A percentile compares a stretch with the other conserved stretches of the same genome.
These are phyloP conservation scores for Cryptococcus sp. DNA, from an alignment of 1,284 basidiomycete genomes.

Conservation along the genomic window DNA sequence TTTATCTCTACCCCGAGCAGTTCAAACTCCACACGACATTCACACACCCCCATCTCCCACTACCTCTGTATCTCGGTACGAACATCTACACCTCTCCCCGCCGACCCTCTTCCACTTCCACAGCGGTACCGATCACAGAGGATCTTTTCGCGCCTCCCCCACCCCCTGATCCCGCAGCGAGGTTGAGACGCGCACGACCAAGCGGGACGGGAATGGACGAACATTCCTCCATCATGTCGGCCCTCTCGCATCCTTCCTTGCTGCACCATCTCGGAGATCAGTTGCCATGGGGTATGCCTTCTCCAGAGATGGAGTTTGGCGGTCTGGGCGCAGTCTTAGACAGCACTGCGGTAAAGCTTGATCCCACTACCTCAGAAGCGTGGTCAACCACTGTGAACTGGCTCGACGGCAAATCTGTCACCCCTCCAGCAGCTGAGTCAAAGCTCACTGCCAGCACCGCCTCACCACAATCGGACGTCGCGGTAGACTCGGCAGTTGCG, in stretches of 20 bases:
- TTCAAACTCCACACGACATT: conserved; percentile 36
- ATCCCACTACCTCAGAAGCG: conserved; percentile 4
- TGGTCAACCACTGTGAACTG: conserved; percentile 8
- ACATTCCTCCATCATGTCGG: conserved; percentile 11
- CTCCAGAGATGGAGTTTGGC: conserved; percentile 3
- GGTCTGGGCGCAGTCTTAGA: conserved; percentile 5
- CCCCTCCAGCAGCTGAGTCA: neutral
- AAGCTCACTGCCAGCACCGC: neutral
- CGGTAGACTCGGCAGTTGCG: conserved; percentile 11
- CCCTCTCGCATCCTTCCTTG: conserved; percentile 5
- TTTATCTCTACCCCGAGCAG: conserved; percentile 28
- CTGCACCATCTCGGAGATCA: neutral
- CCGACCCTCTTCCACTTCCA: conserved; percentile 1
- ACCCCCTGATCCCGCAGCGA: conserved; percentile 4
- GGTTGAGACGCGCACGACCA: neutral
- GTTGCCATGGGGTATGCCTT: neutral
- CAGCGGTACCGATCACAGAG: neutral
- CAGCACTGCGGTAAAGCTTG: neutral
- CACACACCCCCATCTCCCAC: conserved; percentile 37
- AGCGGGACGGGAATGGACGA: conserved; percentile 8
- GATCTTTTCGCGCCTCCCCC: conserved; percentile 7
- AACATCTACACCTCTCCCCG: conserved; percentile 20
- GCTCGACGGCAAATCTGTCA: conserved; percentile 5
- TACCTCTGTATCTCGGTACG: conserved; percentile 36
- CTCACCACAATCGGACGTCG: conserved; percentile 2